Conservation (phyloP, 2,329 filamentous ascomycete species). For the Nemania serpens region DNA sequence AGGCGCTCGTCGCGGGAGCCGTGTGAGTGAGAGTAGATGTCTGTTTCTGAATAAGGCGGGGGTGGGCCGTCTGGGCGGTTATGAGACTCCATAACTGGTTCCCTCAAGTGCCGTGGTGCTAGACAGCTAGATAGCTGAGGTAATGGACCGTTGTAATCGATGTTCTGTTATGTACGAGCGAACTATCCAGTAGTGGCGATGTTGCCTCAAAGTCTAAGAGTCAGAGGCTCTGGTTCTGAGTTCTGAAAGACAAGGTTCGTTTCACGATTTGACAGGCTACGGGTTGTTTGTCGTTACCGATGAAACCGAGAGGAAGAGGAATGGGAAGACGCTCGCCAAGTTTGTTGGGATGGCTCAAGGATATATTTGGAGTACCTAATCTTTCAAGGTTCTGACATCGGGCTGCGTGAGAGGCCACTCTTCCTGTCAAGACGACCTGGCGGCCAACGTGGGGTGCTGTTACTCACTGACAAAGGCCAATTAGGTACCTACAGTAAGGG, state of each 20-base stretch:
- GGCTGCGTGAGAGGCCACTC: not conserved
- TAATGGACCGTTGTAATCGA: not conserved
- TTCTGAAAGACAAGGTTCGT: not conserved
- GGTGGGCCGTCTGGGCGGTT: constrained; percentile 54
- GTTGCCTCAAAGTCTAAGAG: not conserved
- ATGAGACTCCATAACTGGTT: constrained; percentile 35
- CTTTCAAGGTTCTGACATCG: not conserved
- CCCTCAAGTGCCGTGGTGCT: too few species aligned
- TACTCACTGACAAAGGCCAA: not conserved
- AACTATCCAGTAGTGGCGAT: not conserved
- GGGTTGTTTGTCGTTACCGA: not conserved
- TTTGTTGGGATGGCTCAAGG: not conserved
- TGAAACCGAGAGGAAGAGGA: not conserved
- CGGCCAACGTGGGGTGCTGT: constrained; percentile 11
- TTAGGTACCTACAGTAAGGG: not conserved
- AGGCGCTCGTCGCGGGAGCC: constrained; percentile 37
- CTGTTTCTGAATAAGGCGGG: constrained; percentile 62
- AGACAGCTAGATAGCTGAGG: too few species aligned
- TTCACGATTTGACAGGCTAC: not conserved
- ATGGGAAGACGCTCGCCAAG: not conserved
- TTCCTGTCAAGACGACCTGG: not conserved
- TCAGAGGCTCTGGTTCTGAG: not conserved
- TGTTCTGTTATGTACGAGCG: not conserved
- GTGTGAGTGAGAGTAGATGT: constrained; percentile 55
- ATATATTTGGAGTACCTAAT: not conserved